Conservation (phyloP, 208 protist species). For the Trypanosomatidae sp. region DNA sequence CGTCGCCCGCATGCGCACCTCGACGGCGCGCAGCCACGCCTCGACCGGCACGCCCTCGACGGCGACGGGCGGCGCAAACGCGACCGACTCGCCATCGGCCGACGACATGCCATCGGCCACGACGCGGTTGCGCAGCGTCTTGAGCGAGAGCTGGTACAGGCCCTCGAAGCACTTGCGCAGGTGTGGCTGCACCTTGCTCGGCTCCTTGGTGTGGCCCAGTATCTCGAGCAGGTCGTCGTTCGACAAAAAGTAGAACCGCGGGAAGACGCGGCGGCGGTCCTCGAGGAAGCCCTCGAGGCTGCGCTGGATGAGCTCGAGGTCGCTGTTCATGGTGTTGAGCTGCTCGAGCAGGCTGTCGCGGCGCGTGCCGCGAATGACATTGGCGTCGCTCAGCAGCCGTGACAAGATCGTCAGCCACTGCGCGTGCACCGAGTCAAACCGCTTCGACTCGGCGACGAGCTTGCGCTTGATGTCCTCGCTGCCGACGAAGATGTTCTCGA, state of each 20-base stretch:
- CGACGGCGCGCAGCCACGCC: conserved; percentile 86
- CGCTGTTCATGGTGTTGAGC: conserved; percentile 89
- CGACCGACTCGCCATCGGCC: conserved; percentile 91
- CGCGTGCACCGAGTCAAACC: conserved; percentile 93
- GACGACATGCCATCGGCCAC: conserved; percentile 77
- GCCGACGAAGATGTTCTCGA: conserved; percentile 95
- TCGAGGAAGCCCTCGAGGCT: conserved; percentile 95
- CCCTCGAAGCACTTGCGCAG: conserved; percentile 97
- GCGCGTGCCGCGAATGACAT: conserved; percentile 77
- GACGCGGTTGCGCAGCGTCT: conserved; percentile 47
- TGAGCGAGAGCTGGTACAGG: conserved; percentile 84
- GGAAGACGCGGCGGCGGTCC: conserved; percentile 93
- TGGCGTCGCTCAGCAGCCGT: conserved; percentile 79
- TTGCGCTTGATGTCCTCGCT: conserved; percentile 97
- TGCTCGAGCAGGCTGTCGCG: conserved; percentile 87
- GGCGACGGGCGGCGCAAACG: conserved; percentile 74
- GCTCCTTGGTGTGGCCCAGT: conserved; percentile 94
- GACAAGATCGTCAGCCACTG: conserved; percentile 89
- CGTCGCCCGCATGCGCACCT: conserved; percentile 89
- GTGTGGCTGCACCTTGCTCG: conserved; percentile 93
- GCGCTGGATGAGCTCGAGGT: conserved; percentile 96
- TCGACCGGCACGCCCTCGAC: conserved; percentile 90
- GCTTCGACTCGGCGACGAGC: conserved; percentile 91
- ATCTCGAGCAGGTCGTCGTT: conserved; percentile 97
- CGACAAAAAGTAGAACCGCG: conserved; percentile 97